Evolutionary conservation across 2,329 filamentous ascomycete species (phyloP).

Genomic region (Venturia oleaginea): DNA sequence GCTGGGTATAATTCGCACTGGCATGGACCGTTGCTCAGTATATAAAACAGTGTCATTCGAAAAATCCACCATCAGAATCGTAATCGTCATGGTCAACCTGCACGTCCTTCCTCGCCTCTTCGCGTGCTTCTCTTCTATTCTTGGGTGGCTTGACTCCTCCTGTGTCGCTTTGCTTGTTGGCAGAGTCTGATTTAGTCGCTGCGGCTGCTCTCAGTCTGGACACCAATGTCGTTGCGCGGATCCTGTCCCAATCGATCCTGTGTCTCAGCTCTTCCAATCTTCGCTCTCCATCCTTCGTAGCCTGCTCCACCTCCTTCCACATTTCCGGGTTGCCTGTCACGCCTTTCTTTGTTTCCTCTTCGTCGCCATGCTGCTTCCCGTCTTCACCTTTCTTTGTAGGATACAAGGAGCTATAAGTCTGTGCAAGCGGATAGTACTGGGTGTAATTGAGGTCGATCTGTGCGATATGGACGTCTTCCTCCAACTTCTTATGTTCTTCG

Average conservation of each 20-base stretch:
- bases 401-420: slow-evolving; percentile 58
- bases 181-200: not conserved
- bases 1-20: not conserved
- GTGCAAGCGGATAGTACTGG: slow-evolving; percentile 60
- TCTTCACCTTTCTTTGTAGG: slow-evolving; percentile 24
- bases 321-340: slow-evolving; percentile 46
- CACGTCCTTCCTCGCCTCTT: not conserved
- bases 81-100: slow-evolving; percentile 6
- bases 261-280: slow-evolving; percentile 48
- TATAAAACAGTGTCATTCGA: slow-evolving; percentile 3
- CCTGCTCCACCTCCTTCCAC: slow-evolving; percentile 58
- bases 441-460: slow-evolving; percentile 71
- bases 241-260: slow-evolving; percentile 29
- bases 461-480: slow-evolving; percentile 53
- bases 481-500: slow-evolving; percentile 44
- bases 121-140: not conserved
- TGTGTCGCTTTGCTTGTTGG: not conserved
- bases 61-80: slow-evolving; percentile 10
- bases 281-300: slow-evolving; percentile 45
- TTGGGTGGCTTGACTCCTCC: not conserved
- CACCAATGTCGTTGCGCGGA: not conserved
- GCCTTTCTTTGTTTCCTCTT: slow-evolving; percentile 28
- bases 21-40: not conserved
- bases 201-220: not conserved
- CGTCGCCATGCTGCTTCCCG: slow-evolving; percentile 20